Evolutionary conservation across 2,329 filamentous ascomycete species (phyloP).

Genomic region (Xylaria arbuscula): DNA sequence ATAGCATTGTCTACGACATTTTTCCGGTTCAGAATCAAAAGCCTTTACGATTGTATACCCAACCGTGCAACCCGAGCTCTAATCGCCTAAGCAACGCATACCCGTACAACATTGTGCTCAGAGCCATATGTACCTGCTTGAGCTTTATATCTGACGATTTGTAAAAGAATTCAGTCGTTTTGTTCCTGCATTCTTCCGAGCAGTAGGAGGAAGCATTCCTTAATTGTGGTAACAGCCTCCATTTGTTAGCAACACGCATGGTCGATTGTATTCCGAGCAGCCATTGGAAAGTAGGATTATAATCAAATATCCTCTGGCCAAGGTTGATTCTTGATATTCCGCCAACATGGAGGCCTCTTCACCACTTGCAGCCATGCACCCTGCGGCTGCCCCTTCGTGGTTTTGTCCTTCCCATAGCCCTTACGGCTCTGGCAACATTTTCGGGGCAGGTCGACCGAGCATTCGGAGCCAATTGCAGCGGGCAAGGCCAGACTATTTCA

Average conservation of each 20-base stretch:
- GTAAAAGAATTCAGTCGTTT: slow-evolving; percentile 30
- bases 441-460: slow-evolving; percentile 74
- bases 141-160: slow-evolving; percentile 21
- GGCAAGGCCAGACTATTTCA: slow-evolving; percentile 80
- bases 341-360: slow-evolving; percentile 88
- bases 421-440: slow-evolving; percentile 59
- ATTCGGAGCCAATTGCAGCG: slow-evolving; percentile 79
- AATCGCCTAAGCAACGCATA: slow-evolving; percentile 15
- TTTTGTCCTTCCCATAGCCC: slow-evolving; percentile 61
- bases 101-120: slow-evolving; percentile 19
- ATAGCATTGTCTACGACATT: slow-evolving; percentile 34
- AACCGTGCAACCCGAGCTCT: slow-evolving; percentile 14
- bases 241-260: slow-evolving; percentile 43
- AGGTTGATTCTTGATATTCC: slow-evolving; percentile 12
- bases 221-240: slow-evolving; percentile 44
- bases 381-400: slow-evolving; percentile 73
- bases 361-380: slow-evolving; percentile 92
- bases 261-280: slow-evolving; percentile 44
- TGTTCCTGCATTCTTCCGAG: slow-evolving; percentile 36
- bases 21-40: slow-evolving; percentile 20
- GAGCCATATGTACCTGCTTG: slow-evolving; percentile 20
- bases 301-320: slow-evolving; percentile 43
- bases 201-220: slow-evolving; percentile 44
- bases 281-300: slow-evolving; percentile 48
- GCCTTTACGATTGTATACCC: slow-evolving; percentile 20